These are phyloP conservation scores for Aureobasidium leucospermi DNA, from an alignment of 2,329 filamentous ascomycete genomes.

Conservation along the genomic window DNA sequence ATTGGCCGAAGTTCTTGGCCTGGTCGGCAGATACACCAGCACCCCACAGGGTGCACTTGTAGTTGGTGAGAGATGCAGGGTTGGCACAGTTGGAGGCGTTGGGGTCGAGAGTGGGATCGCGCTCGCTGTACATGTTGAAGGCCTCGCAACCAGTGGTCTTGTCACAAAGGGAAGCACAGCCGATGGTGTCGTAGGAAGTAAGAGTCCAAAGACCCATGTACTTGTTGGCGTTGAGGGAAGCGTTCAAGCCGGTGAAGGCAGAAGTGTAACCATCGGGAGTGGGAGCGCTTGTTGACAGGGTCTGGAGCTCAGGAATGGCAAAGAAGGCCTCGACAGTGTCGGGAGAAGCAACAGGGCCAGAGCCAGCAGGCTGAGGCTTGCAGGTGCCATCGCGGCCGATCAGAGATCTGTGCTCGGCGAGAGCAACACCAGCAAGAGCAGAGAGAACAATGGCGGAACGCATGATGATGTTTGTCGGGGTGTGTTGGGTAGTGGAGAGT, in stretches of 20 bases:
- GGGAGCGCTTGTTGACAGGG: conserved; percentile 21
- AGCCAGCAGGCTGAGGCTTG: conserved; percentile 18
- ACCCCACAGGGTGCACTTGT: conserved; percentile 32
- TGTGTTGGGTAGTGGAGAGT: neutral
- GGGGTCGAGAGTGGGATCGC: conserved; percentile 30
- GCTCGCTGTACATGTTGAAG: conserved; percentile 32
- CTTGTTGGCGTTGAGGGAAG: conserved; percentile 16
- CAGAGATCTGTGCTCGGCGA: conserved; percentile 14
- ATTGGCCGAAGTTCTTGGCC: conserved; percentile 30
- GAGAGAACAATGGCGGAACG: conserved; percentile 2
- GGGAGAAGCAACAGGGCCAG: conserved; percentile 20
- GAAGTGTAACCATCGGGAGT: conserved; percentile 23
- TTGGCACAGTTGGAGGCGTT: conserved; percentile 26
- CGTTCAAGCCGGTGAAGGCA: conserved; percentile 22
- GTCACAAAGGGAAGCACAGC: conserved; percentile 26
- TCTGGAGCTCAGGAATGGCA: conserved; percentile 14
- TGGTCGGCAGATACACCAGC: conserved; percentile 21
- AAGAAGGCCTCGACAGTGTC: conserved; percentile 29
- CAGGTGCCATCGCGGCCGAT: conserved; percentile 15
- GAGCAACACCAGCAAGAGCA: conserved; percentile 9
- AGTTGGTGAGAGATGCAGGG: conserved; percentile 27
- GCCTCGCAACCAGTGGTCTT: conserved; percentile 22
- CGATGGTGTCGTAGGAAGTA: conserved; percentile 24
- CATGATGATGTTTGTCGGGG: neutral
- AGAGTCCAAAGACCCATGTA: conserved; percentile 27